Percentiles rank a stretch among this genome's conserved stretches.
phyloP scores from a whole-genome alignment of 768 basidiomycete species.

The Arthromyces matolae region DNA sequence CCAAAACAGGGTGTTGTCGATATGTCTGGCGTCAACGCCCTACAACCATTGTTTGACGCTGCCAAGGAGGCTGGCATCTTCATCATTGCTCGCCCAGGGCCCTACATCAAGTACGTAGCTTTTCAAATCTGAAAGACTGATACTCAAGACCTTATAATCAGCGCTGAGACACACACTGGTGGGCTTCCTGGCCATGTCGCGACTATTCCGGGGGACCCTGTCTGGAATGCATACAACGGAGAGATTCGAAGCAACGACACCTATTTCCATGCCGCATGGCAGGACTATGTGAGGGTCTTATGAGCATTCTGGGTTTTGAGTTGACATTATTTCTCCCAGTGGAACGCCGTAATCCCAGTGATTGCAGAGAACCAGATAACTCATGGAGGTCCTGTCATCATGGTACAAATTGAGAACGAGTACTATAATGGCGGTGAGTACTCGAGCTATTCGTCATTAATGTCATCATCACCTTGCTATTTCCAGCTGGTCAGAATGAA shows the following conservation, averaged over 20 bases:
- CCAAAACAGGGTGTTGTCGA: conserved; percentile 15
- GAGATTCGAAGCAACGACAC: conserved; percentile 18
- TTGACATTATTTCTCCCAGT: conserved; percentile 1
- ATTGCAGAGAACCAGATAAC: conserved; percentile 17
- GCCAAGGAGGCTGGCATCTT: conserved; percentile 16
- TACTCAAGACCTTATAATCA: neutral
- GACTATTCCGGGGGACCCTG: conserved; percentile 15
- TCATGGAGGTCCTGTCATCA: conserved; percentile 14
- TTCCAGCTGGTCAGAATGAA: conserved; percentile 16
- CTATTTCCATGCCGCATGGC: conserved; percentile 15
- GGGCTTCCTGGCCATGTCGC: conserved; percentile 16
- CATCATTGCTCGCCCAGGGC: conserved; percentile 15
- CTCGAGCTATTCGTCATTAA: too few relatives aligned
- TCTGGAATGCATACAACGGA: conserved; percentile 17
- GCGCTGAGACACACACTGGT: conserved; percentile 14
- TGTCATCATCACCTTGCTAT: too few relatives aligned
- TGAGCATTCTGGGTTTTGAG: neutral
- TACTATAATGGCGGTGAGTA: conserved; percentile 15
- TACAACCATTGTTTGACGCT: conserved; percentile 16
- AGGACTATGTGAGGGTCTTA: conserved; percentile 12
- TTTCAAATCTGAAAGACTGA: neutral
- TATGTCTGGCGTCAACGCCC: conserved; percentile 15
- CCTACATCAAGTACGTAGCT: conserved; percentile 14
- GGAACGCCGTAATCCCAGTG: conserved; percentile 15
- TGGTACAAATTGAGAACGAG: conserved; percentile 17